Evolutionary conservation across 1,284 basidiomycete genomes (phyloP).

Genomic region (Ganoderma resinaceum): DNA sequence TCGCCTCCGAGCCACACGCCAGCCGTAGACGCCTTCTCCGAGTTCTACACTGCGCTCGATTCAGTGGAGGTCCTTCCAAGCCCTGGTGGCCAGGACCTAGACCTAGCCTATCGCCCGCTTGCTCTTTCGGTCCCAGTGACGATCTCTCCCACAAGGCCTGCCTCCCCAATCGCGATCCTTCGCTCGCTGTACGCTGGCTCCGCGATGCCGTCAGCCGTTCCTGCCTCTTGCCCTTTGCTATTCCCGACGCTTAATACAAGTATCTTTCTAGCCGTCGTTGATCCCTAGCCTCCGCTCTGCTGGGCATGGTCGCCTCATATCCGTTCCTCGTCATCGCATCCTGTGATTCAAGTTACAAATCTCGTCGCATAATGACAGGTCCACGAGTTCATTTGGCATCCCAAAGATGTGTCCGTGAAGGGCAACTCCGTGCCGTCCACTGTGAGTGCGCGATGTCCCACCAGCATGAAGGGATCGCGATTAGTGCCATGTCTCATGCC

Average conservation of each 20-base stretch:
- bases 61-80: conserved; percentile 1
- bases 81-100: conserved; percentile 12
- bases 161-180: conserved; percentile 2
- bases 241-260: conserved; percentile 6
- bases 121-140: conserved; percentile 11
- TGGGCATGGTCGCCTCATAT: conserved; percentile 14
- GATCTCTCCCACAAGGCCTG: conserved; percentile 14
- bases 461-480: conserved; percentile 8
- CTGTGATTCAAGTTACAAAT: not conserved
- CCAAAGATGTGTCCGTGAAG: not conserved
- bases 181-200: conserved; percentile 7
- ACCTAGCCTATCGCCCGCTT: conserved; percentile 11
- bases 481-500: conserved; percentile 8
- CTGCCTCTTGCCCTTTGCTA: conserved; percentile 7
- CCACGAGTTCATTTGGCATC: not conserved
- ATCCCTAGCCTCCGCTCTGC: conserved; percentile 13
- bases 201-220: conserved; percentile 15
- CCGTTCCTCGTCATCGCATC: conserved; percentile 9
- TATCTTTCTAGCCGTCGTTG: conserved; percentile 15
- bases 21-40: conserved; percentile 2
- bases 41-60: not conserved
- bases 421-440: not conserved
- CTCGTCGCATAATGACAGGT: conserved; percentile 5
- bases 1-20: not conserved
- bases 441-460: conserved; percentile 2